A percentile compares a stretch with the other conserved stretches of the same genome.
Evolutionary conservation across 306 rosid species (phyloP).

Genomic region (Lathyrus oleraceus): DNA sequence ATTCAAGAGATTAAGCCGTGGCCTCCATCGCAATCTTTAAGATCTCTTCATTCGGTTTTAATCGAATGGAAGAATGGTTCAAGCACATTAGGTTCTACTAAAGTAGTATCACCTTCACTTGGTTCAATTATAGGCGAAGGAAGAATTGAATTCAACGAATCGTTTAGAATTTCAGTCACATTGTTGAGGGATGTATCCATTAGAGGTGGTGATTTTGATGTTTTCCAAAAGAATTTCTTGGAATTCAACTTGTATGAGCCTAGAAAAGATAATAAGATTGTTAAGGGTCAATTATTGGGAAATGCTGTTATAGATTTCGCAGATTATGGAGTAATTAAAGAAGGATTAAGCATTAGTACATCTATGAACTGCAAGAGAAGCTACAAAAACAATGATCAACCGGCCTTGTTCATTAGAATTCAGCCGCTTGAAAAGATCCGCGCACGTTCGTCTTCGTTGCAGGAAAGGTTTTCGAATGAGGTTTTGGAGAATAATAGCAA

Average conservation of each 20-base stretch:
- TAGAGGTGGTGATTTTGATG: slow-evolving; percentile 52
- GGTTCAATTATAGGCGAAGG: slow-evolving; percentile 79
- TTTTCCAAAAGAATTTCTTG: slow-evolving; percentile 74
- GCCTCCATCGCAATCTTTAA: slow-evolving; percentile 89
- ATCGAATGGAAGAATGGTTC: slow-evolving; percentile 86
- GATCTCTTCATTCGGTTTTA: slow-evolving; percentile 64
- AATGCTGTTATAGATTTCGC: slow-evolving; percentile 77
- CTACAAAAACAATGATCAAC: slow-evolving; percentile 73
- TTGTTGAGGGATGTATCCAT: slow-evolving; percentile 64
- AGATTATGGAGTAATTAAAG: slow-evolving; percentile 73
- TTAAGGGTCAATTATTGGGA: slow-evolving; percentile 80
- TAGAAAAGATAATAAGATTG: slow-evolving; percentile 71
- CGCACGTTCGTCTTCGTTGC: slow-evolving; percentile 39
- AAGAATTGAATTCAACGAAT: slow-evolving; percentile 73
- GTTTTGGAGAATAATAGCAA: slow-evolving; percentile 19
- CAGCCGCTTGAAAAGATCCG: slow-evolving; percentile 63
- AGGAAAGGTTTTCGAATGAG: slow-evolving; percentile 56
- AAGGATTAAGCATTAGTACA: slow-evolving; percentile 49
- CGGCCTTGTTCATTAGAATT: slow-evolving; percentile 59
- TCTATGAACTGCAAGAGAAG: slow-evolving; percentile 81
- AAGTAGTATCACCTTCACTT: slow-evolving; percentile 64
- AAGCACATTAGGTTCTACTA: slow-evolving; percentile 67
- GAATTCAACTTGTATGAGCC: slow-evolving; percentile 82
- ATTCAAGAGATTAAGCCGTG: slow-evolving; percentile 91
- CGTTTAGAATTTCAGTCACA: slow-evolving; percentile 67